phyloP scores from a whole-genome alignment of 2,329 filamentous ascomycete genomes.

The Cercospora sp. region DNA sequence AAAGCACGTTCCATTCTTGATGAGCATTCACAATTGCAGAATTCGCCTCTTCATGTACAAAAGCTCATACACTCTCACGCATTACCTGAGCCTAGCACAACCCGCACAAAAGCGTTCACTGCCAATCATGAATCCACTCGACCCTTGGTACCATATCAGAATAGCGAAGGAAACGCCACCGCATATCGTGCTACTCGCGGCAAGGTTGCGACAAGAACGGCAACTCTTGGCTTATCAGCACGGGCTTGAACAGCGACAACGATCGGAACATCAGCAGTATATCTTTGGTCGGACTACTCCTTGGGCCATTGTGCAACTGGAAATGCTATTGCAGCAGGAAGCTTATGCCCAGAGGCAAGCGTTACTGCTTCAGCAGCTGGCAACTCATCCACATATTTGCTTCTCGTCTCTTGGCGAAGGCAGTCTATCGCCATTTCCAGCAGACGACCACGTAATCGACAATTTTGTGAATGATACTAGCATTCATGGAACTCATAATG shows the following conservation, averaged over 20 bases:
- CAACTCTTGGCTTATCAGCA: neutral
- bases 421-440: neutral
- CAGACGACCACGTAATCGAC: neutral
- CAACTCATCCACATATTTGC: neutral
- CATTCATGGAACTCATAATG: neutral
- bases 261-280: neutral
- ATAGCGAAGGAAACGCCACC: neutral
- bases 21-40: neutral
- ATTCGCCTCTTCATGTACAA: neutral
- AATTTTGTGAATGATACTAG: neutral
- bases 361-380: neutral
- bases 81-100: neutral
- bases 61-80: neutral
- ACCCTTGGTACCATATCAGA: neutral
- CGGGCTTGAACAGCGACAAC: neutral
- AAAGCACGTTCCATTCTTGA: neutral
- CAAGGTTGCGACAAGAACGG: neutral
- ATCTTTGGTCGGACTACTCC: neutral
- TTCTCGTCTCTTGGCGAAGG: neutral
- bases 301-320: neutral
- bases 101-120: neutral
- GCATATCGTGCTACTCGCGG: neutral
- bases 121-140: neutral
- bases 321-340: neutral
- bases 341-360: neutral